A percentile compares a stretch with the other conserved stretches of the same genome.
Conservation (phyloP, 257 asterid species). For the Nicotiana tomentosiformis region DNA sequence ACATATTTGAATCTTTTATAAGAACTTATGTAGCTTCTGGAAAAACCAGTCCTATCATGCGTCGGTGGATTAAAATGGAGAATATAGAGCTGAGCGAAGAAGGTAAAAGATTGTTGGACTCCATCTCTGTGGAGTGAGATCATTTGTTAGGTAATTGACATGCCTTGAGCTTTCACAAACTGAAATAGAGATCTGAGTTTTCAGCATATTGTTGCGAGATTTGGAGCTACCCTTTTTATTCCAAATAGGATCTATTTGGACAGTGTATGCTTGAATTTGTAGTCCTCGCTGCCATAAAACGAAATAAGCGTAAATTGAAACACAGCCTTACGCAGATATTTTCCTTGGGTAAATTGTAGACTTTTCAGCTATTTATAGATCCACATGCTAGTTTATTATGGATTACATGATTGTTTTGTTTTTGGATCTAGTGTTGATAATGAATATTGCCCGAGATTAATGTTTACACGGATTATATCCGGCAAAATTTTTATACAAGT, state of each 20-base stretch:
- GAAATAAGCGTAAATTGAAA: not conserved
- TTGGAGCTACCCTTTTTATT: not conserved
- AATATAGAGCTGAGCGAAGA: slow-evolving; percentile 66
- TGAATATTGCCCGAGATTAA: not conserved
- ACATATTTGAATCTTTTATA: slow-evolving; percentile 58
- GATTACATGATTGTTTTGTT: too few relatives aligned
- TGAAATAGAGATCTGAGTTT: not conserved
- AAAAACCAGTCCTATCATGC: slow-evolving; percentile 52
- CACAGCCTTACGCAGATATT: not conserved
- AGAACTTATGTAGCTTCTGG: slow-evolving; percentile 74
- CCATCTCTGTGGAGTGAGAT: slow-evolving; percentile 45
- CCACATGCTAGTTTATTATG: not conserved
- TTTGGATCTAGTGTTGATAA: not conserved
- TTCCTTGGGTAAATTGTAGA: not conserved
- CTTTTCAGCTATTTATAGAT: not conserved
- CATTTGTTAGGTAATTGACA: not conserved
- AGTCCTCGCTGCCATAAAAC: not conserved
- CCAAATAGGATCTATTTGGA: not conserved
- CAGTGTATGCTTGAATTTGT: not conserved
- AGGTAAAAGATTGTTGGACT: slow-evolving; percentile 56
- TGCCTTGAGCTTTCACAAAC: not conserved
- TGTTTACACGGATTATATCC: too few relatives aligned
- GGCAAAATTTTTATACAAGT: not conserved
- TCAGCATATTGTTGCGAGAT: not conserved
- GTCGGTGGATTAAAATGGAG: slow-evolving; percentile 81